Evolutionary conservation across 768 basidiomycete species (phyloP), one percentile per base, ranked within the genome.

Genomic region (Boletus coccyginus): DNA sequence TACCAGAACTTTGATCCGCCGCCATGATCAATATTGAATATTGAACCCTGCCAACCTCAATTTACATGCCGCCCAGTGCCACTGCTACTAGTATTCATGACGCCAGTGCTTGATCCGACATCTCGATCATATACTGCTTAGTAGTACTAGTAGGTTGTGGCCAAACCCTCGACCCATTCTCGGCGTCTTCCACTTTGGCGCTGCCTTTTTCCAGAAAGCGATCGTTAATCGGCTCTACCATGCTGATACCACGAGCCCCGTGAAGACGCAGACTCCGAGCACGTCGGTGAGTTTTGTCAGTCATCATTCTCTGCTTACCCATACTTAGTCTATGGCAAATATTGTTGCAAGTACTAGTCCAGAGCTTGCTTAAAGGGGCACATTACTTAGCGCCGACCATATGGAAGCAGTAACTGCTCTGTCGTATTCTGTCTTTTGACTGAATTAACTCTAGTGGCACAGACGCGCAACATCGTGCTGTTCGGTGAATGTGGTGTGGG

Each of bases 401-500:
- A 63, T 55, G 61, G 55, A 54, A 45, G 27, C 39, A 40, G 61
- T 57, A 33, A 51, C n/a, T 45, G 27, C 47, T 29, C 27, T 19
- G 8, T 29, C 36, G 9, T 21, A 16, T 36, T 16, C 5, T 16
- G 21, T 38, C n/a, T 17, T n/a, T 56, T 9, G 21, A n/a, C 38
- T 44, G 31, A 27, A 29, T 17, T 40, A 21, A 56, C 40, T 7
- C 46, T 19, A 17, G 8, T 32, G 48, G 19, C 14, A 32, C 53
- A 64, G 51, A 24, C 48, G 27, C 65, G 61, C 36, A 78, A 75
- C 50, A 47, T 77, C 16, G 66, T 78, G 32, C 24, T 78, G 3
- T 75, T 77, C 35, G 64, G 66, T 52, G 64, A 68, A 59, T 62
- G 64, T 41, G 63, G 66, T 46, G 66, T 74, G 49, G 72, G 73